Evolutionary conservation across 106 monocot genomes (phyloP), one percentile per base, ranked within the genome.

Genomic region (Acanthochlamys bracteata): DNA sequence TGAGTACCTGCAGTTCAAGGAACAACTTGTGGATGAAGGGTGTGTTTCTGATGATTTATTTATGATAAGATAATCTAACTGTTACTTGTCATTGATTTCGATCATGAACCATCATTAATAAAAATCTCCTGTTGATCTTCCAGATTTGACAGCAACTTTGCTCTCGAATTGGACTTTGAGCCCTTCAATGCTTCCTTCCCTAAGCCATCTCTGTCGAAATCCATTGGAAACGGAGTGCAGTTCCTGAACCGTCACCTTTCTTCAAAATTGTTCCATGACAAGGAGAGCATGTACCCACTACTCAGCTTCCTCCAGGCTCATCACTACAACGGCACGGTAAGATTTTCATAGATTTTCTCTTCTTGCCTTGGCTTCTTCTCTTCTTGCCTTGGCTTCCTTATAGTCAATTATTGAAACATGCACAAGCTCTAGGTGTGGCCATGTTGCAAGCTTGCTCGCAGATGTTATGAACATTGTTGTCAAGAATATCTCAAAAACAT

Each of bases 171-270:
- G 66, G 89, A 89, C 75, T 81, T 89, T 52, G 89, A 84, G 67
- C 89, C 89, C 20, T 89, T 89, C 79, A 89, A 84, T 66, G 78
- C 84, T 26, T 75, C 78, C 21, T 78, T 89, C 51, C 89, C 89
- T 42, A 78, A 75, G 21, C 84, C 83, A 2, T 67, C 89, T 4
- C 70, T 80, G 64, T 84, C 84, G 7, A 84, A 89, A 60, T 83
- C 81, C 59, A 89, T 89, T 9, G 89, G 89, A 10, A 78, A 89
- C 7, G 89, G 89, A 47, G 83, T 84, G 57, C 74, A 89, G 52
- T 89, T 89, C 71, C 79, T 89, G 26, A 89, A 84, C 55, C 81
- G 83, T 0, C 89, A 89, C 73, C 78, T 89, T 21, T 83, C 89
- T 7, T 81, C 89, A 17, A 89, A 89, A 54, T 70, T 89, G 79